Percentiles rank a stretch among this genome's conserved stretches.
Conservation (phyloP, 192 early-diverging fungal species). For the Coemansia aciculifera region DNA sequence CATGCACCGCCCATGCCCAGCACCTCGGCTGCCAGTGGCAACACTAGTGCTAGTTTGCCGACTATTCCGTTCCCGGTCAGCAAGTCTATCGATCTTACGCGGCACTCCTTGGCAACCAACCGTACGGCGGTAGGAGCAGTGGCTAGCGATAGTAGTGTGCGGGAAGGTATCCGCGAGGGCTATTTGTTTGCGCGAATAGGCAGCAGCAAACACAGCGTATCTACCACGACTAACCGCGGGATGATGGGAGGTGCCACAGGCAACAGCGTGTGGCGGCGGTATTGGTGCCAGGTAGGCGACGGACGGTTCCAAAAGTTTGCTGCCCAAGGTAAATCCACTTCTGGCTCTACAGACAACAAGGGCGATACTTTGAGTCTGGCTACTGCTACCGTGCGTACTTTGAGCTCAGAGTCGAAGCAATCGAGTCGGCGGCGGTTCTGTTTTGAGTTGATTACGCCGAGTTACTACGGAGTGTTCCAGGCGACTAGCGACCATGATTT, state of each 20-base stretch:
- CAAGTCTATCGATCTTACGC: conserved; percentile 21
- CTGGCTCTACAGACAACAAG: neutral
- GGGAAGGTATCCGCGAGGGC: conserved; percentile 42
- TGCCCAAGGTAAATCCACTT: conserved; percentile 8
- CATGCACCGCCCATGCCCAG: neutral
- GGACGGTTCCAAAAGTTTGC: conserved; percentile 35
- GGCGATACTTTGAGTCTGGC: conserved; percentile 30
- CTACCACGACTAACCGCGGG: conserved; percentile 16
- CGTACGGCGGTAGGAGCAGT: neutral
- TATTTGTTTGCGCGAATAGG: conserved; percentile 34
- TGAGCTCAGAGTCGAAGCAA: conserved; percentile 35
- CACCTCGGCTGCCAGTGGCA: neutral
- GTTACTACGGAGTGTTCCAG: conserved; percentile 70
- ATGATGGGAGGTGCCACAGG: conserved; percentile 19
- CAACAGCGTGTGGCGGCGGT: conserved; percentile 41
- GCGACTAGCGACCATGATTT: conserved; percentile 68
- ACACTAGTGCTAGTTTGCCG: conserved; percentile 5
- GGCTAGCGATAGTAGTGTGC: neutral
- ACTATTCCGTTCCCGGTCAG: conserved; percentile 4
- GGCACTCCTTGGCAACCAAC: conserved; percentile 6
- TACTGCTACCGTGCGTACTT: conserved; percentile 43
- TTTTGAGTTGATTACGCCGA: conserved; percentile 81
- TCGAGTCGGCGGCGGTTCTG: conserved; percentile 62
- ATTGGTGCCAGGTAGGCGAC: conserved; percentile 47
- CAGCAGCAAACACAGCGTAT: conserved; percentile 9